Evolutionary conservation across 331 rosid species (phyloP), one percentile per base, ranked within the genome.

Genomic region (Malus hybrid): DNA sequence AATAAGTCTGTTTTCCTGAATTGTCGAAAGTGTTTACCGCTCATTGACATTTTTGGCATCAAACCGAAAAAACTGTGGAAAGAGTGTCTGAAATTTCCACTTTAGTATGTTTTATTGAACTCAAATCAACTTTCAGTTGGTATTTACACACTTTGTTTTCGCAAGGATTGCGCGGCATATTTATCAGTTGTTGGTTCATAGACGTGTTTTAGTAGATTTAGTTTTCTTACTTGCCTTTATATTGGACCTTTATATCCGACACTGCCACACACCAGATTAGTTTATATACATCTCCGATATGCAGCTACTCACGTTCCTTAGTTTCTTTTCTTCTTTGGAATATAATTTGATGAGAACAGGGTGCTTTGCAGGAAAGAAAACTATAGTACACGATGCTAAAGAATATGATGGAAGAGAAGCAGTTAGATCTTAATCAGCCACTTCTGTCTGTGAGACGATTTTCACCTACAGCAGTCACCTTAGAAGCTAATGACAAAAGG

Each of bases 391-490:
- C 72, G 89, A 62, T 79, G 55, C 69, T 87, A 31, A 82, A 69
- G 80, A 93, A 76, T 72, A 54, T 83, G 77, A 91, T 90, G 96
- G 97, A 86, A 83, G 96, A 90, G 78, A 94, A 90, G 69, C 86
- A 91, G 81, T 73, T 94, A 79, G 87, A 94, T 79, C 82, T 94
- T 54, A 85, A 84, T 69, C 96, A 82, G 84, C 99, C 99, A 19
- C 83, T 94, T 83, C 71, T 94, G 74, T 94, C 99, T 1, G 99
- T 94, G 24, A 92, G 99, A 86, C 82, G 98, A 33, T 81, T 78
- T 80, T 77, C 89, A 67, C 85, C 91, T 22, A 70, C 85, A 55
- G 73, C 36, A 22, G 79, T 63, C 27, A 14, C 91, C 73, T 62
- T 80, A 31, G 83, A 84, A 80, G 73, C 81, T 50, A 82, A 81